Evolutionary conservation across 495 filamentous ascomycete species (phyloP), one percentile per base, ranked within the genome.

Genomic region (Thermochaetoides thermophila): DNA sequence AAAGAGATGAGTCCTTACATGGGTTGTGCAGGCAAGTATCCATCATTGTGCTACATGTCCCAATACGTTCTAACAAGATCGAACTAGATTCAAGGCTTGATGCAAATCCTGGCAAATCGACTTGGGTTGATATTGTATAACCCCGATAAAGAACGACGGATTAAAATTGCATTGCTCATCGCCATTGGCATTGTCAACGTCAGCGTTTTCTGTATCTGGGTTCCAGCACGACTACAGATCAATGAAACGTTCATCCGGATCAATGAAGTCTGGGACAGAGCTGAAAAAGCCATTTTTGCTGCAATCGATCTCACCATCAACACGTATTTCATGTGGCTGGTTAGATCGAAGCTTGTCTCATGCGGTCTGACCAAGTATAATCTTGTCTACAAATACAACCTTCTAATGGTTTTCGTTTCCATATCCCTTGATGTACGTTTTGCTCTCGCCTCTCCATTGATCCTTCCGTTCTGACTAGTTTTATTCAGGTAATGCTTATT

Each of bases 51-150:
- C n/a, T n/a, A n/a, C n/a, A n/a, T n/a, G n/a, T n/a, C n/a, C n/a
- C n/a, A n/a, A n/a, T n/a, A n/a, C n/a, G n/a, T n/a, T n/a, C 9
- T 7, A 36, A 22, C 8, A 31, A 24, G 22, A 34, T 34, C 18
- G 10, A 6, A 11, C 4, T 8, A 64, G 53, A 51, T 55, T 12
- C 59, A 64, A 37, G 53, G 57, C 32, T 45, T 66, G 6, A 51
- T 57, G 17, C 61, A 66, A 36, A 68, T 70, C 33, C 56, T 68
- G 33, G 55, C 61, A 16, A 70, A 68, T 47, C 57, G 65, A 5
- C 44, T 64, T 20, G 44, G 50, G 0, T 43, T 69, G 35, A 51
- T 68, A 36, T 40, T 59, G 17, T 51, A 53, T 11, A 41, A 59
- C 38, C 52, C 51, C 3, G 36, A 34, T 2, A 45, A 45, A 6